Percentiles rank a stretch among this genome's conserved stretches.
Conservation (phyloP, 805 yeast species). For the Pichia cabralensis region DNA sequence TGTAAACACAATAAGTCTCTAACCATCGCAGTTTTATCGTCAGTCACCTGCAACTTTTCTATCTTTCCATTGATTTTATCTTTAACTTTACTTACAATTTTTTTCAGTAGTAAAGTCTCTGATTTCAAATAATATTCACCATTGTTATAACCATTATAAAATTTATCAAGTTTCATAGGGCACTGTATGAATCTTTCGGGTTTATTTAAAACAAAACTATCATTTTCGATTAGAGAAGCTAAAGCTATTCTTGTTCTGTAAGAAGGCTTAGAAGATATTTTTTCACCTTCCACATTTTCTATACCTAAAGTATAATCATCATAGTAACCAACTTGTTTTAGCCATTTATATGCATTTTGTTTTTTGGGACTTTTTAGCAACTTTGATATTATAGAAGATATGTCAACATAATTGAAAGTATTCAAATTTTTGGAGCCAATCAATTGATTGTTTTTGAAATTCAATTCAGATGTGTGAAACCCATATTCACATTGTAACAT, state of each 20-base stretch:
- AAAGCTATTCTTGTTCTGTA: constrained; percentile 71
- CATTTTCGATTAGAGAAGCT: constrained; percentile 39
- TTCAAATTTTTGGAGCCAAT: neutral
- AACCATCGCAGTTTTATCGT: constrained; percentile 7
- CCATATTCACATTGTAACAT: constrained; percentile 84
- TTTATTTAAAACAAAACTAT: constrained; percentile 2
- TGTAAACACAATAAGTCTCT: neutral
- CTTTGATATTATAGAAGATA: constrained; percentile 9
- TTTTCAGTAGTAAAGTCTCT: constrained; percentile 12
- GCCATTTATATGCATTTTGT: constrained; percentile 9
- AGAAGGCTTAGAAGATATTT: constrained; percentile 34
- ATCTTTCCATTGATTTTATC: constrained; percentile 14
- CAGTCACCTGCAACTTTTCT: too few relatives aligned
- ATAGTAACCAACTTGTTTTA: constrained; percentile 45
- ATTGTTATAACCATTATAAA: constrained; percentile 39
- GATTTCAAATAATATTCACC: constrained; percentile 31
- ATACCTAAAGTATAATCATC: constrained; percentile 63
- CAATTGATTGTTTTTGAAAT: constrained; percentile 46
- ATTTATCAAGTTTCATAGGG: constrained; percentile 28
- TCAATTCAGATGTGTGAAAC: constrained; percentile 36
- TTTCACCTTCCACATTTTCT: neutral
- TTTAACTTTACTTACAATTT: constrained; percentile 25
- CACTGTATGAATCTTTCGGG: constrained; percentile 7
- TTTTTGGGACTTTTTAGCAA: constrained; percentile 4
- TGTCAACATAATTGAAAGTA: constrained; percentile 2